These are phyloP conservation scores for Odonthalia washingtoniensis DNA, from an alignment of 31 red algal species.

Conservation along the genomic window DNA sequence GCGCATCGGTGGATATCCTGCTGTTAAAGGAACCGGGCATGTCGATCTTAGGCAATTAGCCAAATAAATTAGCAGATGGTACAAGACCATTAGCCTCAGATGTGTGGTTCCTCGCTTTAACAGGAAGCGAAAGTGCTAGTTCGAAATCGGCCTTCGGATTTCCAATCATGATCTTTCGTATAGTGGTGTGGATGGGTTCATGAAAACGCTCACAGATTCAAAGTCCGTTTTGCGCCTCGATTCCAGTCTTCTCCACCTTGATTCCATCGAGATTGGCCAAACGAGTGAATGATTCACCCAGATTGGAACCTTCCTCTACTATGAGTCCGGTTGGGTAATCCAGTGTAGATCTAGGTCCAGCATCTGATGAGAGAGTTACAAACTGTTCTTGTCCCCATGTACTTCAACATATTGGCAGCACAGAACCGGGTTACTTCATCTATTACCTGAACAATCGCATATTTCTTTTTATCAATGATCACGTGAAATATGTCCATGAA, in stretches of 20 bases:
- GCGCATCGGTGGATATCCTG: neutral
- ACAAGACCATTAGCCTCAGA: conserved; percentile 11
- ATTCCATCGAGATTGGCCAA: neutral
- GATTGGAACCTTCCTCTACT: conserved; percentile 1
- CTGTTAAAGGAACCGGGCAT: neutral
- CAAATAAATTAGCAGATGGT: conserved; percentile 34
- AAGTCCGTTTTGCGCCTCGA: neutral
- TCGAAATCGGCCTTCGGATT: neutral
- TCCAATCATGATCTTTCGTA: conserved; percentile 6
- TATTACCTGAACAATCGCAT: conserved; percentile 2
- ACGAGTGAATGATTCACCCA: neutral
- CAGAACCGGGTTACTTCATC: conserved; percentile 5
- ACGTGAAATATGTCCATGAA: conserved; percentile 12
- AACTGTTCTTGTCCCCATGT: neutral
- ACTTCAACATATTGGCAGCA: neutral
- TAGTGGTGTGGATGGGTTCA: neutral
- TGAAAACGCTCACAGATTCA: neutral
- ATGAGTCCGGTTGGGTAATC: conserved; percentile 29
- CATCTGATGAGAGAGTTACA: neutral
- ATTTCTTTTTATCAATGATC: neutral
- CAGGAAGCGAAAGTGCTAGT: neutral
- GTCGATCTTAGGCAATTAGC: conserved; percentile 7
- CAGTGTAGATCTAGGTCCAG: conserved; percentile 39
- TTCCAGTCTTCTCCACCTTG: neutral
- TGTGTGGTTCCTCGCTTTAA: conserved; percentile 25